Evolutionary conservation across 257 asterid species (phyloP).

Genomic region (Verbena officinalis): DNA sequence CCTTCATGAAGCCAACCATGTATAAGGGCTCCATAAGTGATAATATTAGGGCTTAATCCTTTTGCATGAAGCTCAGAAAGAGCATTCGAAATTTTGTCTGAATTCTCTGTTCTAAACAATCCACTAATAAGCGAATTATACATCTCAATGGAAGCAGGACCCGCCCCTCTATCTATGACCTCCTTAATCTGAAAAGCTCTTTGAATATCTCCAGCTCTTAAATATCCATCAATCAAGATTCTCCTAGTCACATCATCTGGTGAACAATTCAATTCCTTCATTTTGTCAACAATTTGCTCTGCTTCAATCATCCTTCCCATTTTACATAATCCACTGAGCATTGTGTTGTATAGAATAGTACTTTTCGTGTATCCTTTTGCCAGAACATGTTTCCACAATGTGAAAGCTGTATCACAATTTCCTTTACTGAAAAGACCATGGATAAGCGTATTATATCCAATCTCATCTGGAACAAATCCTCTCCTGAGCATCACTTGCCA

Average conservation of each 20-base stretch:
- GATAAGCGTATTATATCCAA: slow-evolving; percentile 71
- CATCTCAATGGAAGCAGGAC: slow-evolving; percentile 65
- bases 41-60: slow-evolving; percentile 54
- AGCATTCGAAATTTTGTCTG: slow-evolving; percentile 45
- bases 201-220: slow-evolving; percentile 63
- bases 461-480: slow-evolving; percentile 70
- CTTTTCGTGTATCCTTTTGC: slow-evolving; percentile 65
- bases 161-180: slow-evolving; percentile 55
- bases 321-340: slow-evolving; percentile 84
- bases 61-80: slow-evolving; percentile 54
- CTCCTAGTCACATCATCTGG: slow-evolving; percentile 74
- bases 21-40: slow-evolving; percentile 87
- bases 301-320: slow-evolving; percentile 73
- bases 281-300: slow-evolving; percentile 60
- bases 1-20: slow-evolving; percentile 82
- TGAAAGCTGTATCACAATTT: slow-evolving; percentile 51
- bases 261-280: slow-evolving; percentile 66
- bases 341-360: slow-evolving; percentile 56
- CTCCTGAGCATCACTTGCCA: slow-evolving; percentile 76
- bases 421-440: slow-evolving; percentile 64
- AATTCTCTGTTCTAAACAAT: slow-evolving; percentile 58
- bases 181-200: slow-evolving; percentile 56
- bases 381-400: slow-evolving; percentile 68
- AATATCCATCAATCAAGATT: slow-evolving; percentile 70
- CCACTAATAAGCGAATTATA: slow-evolving; percentile 82